Evolutionary conservation across 345 rosid genomes (phyloP), one percentile per base, ranked within the genome.

Genomic region (Corymbia maculata): DNA sequence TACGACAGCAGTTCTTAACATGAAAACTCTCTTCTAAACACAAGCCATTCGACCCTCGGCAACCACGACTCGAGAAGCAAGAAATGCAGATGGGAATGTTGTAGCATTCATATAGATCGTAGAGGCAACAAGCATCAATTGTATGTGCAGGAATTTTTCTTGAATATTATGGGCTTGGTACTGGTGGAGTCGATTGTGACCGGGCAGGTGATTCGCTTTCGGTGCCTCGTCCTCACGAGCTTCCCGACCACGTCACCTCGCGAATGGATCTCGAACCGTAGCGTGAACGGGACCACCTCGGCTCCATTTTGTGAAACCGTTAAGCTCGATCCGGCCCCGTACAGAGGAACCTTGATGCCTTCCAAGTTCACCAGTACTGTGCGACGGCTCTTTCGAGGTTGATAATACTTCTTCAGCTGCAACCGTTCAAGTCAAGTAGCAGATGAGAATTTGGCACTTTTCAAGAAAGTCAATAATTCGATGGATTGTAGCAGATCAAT

Each of bases 171-270:
- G 85, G 95, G 95, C 85, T 94, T 94, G 80, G 80, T 89, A 86
- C 89, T 93, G 53, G 90, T 94, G 75, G 94, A 90, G 85, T 97
- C 95, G 19, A 96, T 88, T 47, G 90, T 93, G 86, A 95, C 85
- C n/a, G 97, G 92, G 90, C 99, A 96, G 36, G 94, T 53, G 32
- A 97, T 90, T 85, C 50, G 92, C 88, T 88, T 94, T 85, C 88
- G 68, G 89, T 96, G 99, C 90, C 91, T 94, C 7, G 96, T 92
- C 88, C 94, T 92, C 89, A 97, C 97, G 66, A 97, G 88, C 90
- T 94, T 96, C 52, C 99, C 99, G 44, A 97, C 97, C 89, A 96
- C 99, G 85, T 97, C 87, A 16, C 97, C 97, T 89, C 95, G 89
- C 4, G 97, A 93, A 52, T 88, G 90, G 87, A 97, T 88, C 90